These are phyloP conservation scores for Plicaturopsis crispa DNA, from an alignment of 768 basidiomycete species.

Conservation along the genomic window DNA sequence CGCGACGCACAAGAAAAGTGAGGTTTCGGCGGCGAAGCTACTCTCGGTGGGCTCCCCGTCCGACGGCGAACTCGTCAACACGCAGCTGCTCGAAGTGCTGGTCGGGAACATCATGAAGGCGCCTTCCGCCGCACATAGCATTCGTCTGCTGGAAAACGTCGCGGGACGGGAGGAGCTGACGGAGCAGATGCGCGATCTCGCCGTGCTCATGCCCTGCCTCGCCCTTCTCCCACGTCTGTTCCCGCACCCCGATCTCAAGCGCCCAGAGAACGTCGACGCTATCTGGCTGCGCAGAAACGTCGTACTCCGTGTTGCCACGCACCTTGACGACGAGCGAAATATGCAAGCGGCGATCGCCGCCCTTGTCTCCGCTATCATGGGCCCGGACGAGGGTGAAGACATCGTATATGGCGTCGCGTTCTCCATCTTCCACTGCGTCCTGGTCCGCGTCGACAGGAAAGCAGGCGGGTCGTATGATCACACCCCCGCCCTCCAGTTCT, in stretches of 20 bases:
- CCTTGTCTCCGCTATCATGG: too few species aligned
- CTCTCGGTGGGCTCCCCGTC: background rate
- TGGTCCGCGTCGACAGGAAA: constrained; percentile 7
- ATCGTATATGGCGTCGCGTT: constrained; percentile 11
- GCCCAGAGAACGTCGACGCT: background rate
- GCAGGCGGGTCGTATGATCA: constrained; percentile 4
- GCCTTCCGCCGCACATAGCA: background rate
- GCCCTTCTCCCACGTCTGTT: background rate
- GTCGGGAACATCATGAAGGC: constrained; percentile 5
- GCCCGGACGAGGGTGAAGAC: constrained; percentile 86
- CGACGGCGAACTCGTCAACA: constrained; percentile 6
- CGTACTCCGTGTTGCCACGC: constrained; percentile 9
- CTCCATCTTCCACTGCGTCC: constrained; percentile 15
- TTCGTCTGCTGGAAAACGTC: constrained; percentile 8
- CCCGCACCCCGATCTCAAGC: background rate
- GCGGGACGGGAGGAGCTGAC: too few species aligned
- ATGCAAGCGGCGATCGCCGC: too few species aligned
- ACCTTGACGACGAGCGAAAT: constrained; percentile 14
- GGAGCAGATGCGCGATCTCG: too few species aligned
- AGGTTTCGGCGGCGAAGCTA: constrained; percentile 3
- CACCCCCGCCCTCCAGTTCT: constrained; percentile 12
- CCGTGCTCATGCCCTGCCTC: constrained; percentile 5
- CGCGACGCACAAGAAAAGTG: background rate
- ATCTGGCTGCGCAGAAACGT: constrained; percentile 5
- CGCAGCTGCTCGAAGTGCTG: constrained; percentile 11